Base-by-base conservation (phyloP, 768 basidiomycete genomes). In the Lepiota venenata region DNA sequence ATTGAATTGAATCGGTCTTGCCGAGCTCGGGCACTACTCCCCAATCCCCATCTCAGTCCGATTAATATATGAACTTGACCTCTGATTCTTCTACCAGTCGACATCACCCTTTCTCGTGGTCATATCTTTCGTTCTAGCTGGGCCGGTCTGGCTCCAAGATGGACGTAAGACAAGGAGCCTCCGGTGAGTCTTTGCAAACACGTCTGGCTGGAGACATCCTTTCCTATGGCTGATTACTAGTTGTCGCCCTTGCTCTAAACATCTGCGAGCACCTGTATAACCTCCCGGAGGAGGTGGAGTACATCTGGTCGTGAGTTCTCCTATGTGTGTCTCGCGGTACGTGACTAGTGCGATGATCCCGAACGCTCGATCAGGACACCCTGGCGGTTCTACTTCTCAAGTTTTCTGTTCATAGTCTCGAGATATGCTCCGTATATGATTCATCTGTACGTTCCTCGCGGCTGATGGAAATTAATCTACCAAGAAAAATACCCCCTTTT, bases 391-490 rank as follows among this genome's bases (percentile, higher is more conserved):
- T 35, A 44, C 18, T 6, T 39, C 21, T 45, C 52, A 6, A 53
- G 44, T 10, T 29, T 32, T 22, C 11, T 46, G 36, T 53, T 53
- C 36, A 39, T 53, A 12, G 12, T 45, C 43, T 45, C 52, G 4
- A 44, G 52, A 29, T 53, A 46, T 16, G 18, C 16, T 9, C 41
- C 52, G 16, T 53, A 53, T 35, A n/a, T 53, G 18, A n/a, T 45
- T 8, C 18, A 53, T 35, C 21, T 16, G 52, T 53, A 32, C 32
- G 52, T 27, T 15, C 21, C 16, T 5, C n/a, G 9, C 10, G 18
- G 4, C 20, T 20, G 46, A 36, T 4, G 46, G 46, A 36, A 21
- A 47, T 25, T 8, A 36, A 18, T 35, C 18, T 27, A 35, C 32
- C 1, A 32, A 9, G 32, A 32, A 32, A 32, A 32, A 3, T 8